A percentile compares a stretch with the other conserved stretches of the same genome.
phyloP scores from a whole-genome alignment of 2,329 filamentous ascomycete genomes.

The Phialophora macrospora region DNA sequence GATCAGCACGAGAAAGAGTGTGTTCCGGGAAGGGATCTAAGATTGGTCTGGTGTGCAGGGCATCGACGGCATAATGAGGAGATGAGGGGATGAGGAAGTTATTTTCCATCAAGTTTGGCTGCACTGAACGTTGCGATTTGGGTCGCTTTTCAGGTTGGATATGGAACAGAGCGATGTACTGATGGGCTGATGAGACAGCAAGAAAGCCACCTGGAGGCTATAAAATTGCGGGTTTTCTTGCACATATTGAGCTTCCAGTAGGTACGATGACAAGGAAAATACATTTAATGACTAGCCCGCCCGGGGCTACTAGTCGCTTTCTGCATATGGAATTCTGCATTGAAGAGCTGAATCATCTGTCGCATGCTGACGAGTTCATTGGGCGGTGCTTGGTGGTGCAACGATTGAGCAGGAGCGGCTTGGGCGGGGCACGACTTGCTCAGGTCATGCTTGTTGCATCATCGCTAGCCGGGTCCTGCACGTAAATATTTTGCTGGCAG shows the following conservation, averaged over 20 bases:
- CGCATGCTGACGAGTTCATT: constrained; percentile 25
- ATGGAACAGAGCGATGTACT: not conserved
- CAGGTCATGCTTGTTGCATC: constrained; percentile 23
- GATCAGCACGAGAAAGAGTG: constrained; percentile 39
- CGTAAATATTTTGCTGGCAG: constrained; percentile 18
- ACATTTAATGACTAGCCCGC: not conserved
- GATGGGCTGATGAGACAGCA: not conserved
- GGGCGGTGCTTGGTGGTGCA: not conserved
- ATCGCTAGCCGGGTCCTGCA: constrained; percentile 12
- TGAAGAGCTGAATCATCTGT: constrained; percentile 31
- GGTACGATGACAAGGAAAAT: not conserved
- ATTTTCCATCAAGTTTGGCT: not conserved
- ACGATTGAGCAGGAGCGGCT: constrained; percentile 1
- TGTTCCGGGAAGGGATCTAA: constrained; percentile 38
- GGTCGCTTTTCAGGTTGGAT: not conserved
- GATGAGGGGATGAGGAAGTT: not conserved
- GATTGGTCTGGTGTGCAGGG: not conserved
- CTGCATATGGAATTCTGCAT: constrained; percentile 15
- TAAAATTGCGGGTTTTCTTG: not conserved
- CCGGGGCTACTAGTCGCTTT: constrained; percentile 14
- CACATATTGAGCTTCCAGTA: not conserved
- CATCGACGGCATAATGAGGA: not conserved
- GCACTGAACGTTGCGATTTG: not conserved
- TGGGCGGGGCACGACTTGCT: constrained; percentile 17
- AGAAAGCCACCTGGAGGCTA: not conserved